A percentile compares a stretch with the other conserved stretches of the same genome.
Evolutionary conservation across 257 asterid species (phyloP).

Genomic region (Handroanthus guayacan): DNA sequence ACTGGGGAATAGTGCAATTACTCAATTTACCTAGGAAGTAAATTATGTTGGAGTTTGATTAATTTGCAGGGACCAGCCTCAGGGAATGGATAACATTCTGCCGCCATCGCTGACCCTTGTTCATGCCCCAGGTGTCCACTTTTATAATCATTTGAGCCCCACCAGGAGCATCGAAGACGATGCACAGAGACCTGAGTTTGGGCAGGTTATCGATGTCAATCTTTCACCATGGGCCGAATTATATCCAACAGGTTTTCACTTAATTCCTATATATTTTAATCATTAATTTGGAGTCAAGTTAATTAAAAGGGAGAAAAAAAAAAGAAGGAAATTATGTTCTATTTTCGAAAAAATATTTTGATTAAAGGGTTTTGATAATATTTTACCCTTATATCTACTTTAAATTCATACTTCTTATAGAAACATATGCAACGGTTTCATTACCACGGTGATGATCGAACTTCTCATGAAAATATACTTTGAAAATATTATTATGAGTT

Average conservation of each 20-base stretch:
- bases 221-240: conserved; percentile 72
- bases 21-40: no score
- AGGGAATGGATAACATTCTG: conserved; percentile 53
- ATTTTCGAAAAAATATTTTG: no score
- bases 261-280: background rate
- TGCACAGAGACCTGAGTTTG: conserved; percentile 55
- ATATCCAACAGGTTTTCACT: conserved; percentile 61
- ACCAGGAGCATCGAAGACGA: conserved; percentile 61
- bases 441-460: no score
- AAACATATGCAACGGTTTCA: no score
- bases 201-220: conserved; percentile 66
- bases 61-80: conserved; percentile 58
- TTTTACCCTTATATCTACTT: no score
- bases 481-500: no score
- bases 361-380: no score
- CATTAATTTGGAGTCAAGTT: background rate
- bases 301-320: no score
- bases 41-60: background rate
- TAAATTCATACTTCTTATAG: no score
- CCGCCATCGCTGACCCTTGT: conserved; percentile 55
- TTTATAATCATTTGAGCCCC: conserved; percentile 57
- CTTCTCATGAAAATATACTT: no score
- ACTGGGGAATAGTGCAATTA: no score
- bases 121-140: conserved; percentile 47
- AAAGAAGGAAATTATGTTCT: no score